Percentiles rank a stretch among this genome's conserved stretches.
These are phyloP conservation scores for Plasmodium gonderi DNA, from an alignment of 169 alveolate genomes.

Conservation along the genomic window DNA sequence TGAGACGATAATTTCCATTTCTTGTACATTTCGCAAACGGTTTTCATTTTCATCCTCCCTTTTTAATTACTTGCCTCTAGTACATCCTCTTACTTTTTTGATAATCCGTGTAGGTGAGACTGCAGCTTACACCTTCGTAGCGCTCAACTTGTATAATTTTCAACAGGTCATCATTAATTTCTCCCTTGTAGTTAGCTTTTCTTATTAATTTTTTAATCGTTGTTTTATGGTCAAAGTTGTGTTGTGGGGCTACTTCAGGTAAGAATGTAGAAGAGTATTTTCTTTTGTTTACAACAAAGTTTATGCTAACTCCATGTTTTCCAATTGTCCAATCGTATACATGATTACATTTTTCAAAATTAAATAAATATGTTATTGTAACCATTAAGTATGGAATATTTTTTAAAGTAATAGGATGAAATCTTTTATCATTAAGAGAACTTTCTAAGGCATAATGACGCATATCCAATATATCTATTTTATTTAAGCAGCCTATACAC, in stretches of 20 bases:
- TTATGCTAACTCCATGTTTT: slow-evolving; percentile 78
- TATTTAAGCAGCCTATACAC: slow-evolving; percentile 55
- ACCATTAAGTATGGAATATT: slow-evolving; percentile 41
- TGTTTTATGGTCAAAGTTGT: slow-evolving; percentile 57
- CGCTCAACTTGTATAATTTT: slow-evolving; percentile 38
- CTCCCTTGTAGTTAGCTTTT: slow-evolving; percentile 54
- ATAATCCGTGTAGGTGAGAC: slow-evolving; percentile 53
- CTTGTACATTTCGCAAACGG: too few species aligned
- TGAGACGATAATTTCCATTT: too few species aligned
- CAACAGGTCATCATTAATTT: slow-evolving; percentile 37
- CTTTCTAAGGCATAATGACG: slow-evolving; percentile 38
- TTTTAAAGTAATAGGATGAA: slow-evolving; percentile 23
- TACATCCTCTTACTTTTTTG: slow-evolving; percentile 15
- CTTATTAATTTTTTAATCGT: slow-evolving; percentile 39
- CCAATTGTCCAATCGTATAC: slow-evolving; percentile 82
- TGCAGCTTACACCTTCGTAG: slow-evolving; percentile 53
- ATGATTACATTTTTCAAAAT: slow-evolving; percentile 72
- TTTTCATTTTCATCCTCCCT: background rate
- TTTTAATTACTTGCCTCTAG: background rate
- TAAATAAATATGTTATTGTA: slow-evolving; percentile 17
- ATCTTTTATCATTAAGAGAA: slow-evolving; percentile 36
- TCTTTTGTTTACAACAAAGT: slow-evolving; percentile 51
- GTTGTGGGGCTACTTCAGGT: slow-evolving; percentile 83
- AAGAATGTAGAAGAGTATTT: slow-evolving; percentile 80
- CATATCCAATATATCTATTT: slow-evolving; percentile 32